Evolutionary conservation across 2,329 filamentous ascomycete species (phyloP), one percentile per base, ranked within the genome.

Genomic region (Falciphora oryzae): DNA sequence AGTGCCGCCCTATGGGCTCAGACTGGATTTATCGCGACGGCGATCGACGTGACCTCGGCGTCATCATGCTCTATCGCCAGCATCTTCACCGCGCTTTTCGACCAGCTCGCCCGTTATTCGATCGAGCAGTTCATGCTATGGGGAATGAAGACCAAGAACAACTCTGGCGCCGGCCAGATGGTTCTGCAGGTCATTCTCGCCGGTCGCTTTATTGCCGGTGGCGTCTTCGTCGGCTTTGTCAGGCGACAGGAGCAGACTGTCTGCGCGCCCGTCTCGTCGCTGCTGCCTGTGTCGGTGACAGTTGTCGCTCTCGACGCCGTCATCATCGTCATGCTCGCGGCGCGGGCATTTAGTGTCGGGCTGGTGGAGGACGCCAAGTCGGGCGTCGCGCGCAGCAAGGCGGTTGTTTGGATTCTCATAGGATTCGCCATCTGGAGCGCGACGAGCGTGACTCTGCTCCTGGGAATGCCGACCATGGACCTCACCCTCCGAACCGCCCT

Each of bases 121-220:
- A 72, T 85, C 64, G 79, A 85, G 68, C 84, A 86, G 70, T 83
- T 81, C 65, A 71, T 86, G 6, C 68, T 84, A 58, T 86, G 83
- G 82, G 77, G 76, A 6, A 75, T 82, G 65, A 80, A 78, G 68
- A 74, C 72, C 27, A 75, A 75, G 38, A 69, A 72, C 53, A 56
- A 56, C n/a, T n/a, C 73, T 71, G 68, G 73, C 25, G 61, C 68
- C 60, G 75, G 78, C 38, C 76, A 77, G 66, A 72, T 81, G 25
- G 62, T 81, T 18, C 75, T 79, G n/a, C 83, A 85, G 68, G 70
- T 76, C 14, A 68, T 83, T 22, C 67, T 87, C 11, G 69, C 80
- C 59, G 70, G 75, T 25, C 80, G 85, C 31, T 79, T 86, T 57
- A 71, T 82, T n/a, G 69, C 85, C 14, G 85, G 84, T 16, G 81